phyloP scores from a whole-genome alignment of 495 filamentous ascomycete genomes.

The Penicillium robsamsonii region DNA sequence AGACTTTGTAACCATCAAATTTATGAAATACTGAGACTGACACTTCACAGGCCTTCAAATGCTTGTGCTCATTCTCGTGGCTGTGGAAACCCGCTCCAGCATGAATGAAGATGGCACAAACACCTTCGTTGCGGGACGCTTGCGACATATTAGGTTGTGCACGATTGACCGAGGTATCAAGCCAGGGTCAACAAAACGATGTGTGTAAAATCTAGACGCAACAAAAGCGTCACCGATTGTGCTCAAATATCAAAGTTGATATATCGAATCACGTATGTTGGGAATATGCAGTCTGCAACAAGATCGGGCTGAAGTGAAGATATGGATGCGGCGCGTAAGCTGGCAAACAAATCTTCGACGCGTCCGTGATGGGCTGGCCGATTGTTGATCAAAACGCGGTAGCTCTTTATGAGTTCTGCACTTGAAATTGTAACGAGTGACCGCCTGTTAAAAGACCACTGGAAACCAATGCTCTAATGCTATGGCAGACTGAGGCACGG shows the following conservation, averaged over 20 bases:
- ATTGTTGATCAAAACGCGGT: neutral
- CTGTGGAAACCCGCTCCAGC: conserved; percentile 97
- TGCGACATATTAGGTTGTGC: conserved; percentile 25
- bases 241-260: neutral
- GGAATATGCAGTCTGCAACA: neutral
- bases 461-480: conserved; percentile 8
- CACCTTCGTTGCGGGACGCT: conserved; percentile 37
- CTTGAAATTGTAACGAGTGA: neutral
- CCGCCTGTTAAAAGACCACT: neutral
- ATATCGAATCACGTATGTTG: neutral
- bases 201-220: neutral
- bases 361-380: neutral
- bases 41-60: conserved; percentile 84
- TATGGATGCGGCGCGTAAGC: neutral
- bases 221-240: neutral
- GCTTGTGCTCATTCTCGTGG: conserved; percentile 71
- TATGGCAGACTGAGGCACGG: conserved; percentile 1
- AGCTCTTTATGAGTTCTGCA: neutral
- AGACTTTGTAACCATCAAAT: neutral
- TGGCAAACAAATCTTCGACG: neutral
- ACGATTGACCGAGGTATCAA: neutral
- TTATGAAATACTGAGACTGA: conserved; percentile 47
- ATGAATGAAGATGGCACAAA: conserved; percentile 86
- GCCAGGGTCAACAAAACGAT: neutral
- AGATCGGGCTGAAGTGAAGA: neutral